These are phyloP conservation scores for Gentiana dahurica DNA, from an alignment of 257 asterid genomes.

Conservation along the genomic window DNA sequence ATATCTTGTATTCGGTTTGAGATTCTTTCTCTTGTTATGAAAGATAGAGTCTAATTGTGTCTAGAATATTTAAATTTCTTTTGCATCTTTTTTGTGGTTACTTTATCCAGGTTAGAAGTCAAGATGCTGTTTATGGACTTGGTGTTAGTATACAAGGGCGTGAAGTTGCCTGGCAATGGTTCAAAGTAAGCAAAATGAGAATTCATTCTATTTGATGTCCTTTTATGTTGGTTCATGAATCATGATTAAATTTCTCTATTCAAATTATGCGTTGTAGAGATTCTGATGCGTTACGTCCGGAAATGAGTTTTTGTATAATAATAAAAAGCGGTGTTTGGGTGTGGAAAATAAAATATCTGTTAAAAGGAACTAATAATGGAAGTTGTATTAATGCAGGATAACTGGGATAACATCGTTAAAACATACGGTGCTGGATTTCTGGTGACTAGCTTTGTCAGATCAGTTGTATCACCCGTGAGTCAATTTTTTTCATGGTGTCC, in stretches of 20 bases:
- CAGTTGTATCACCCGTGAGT: slow-evolving; percentile 75
- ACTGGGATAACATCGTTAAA: slow-evolving; percentile 67
- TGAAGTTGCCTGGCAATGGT: slow-evolving; percentile 79
- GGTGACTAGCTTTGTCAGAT: slow-evolving; percentile 59
- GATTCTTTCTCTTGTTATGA: background rate
- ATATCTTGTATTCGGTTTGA: background rate
- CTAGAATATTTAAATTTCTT: background rate
- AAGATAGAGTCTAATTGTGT: background rate
- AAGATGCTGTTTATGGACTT: slow-evolving; percentile 76
- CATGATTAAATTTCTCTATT: too few species aligned
- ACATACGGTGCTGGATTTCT: slow-evolving; percentile 86
- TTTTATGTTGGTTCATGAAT: too few species aligned
- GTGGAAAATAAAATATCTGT: too few species aligned
- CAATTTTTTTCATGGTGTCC: background rate
- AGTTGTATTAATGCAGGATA: slow-evolving; percentile 33
- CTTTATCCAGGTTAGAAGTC: slow-evolving; percentile 72
- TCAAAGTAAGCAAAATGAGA: slow-evolving; percentile 43
- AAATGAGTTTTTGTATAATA: too few species aligned
- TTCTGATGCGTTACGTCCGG: too few species aligned
- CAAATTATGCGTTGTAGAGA: too few species aligned
- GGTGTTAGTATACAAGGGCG: slow-evolving; percentile 63
- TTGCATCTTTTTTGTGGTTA: slow-evolving; percentile 1
- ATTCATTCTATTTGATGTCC: too few species aligned
- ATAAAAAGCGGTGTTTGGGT: too few species aligned
- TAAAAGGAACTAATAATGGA: background rate